These are phyloP conservation scores for Musa troglodytarum DNA, from an alignment of 176 grass and related monocot genomes.

Conservation along the genomic window DNA sequence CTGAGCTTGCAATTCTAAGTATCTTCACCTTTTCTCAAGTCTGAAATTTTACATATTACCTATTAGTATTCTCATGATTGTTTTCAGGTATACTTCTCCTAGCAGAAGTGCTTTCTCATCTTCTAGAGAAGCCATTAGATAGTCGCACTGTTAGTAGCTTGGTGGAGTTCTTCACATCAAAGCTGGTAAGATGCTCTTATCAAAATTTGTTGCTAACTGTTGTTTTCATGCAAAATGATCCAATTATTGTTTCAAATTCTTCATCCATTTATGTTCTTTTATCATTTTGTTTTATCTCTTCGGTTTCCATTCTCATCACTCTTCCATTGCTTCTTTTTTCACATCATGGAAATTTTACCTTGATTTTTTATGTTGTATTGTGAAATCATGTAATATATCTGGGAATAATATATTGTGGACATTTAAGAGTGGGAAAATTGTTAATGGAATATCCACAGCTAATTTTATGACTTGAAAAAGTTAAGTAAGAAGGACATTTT, in stretches of 20 bases:
- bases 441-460: too few relatives aligned
- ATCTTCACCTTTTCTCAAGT: not conserved
- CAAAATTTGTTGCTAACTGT: not conserved
- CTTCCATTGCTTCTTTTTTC: not conserved
- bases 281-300: not conserved
- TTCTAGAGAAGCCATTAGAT: slow-evolving; percentile 58
- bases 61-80: slow-evolving; percentile 15
- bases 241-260: not conserved
- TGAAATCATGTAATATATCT: not conserved
- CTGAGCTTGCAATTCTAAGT: not conserved
- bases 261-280: not conserved
- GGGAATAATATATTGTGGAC: too few relatives aligned
- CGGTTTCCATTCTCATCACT: not conserved
- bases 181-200: slow-evolving; percentile 58
- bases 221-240: not conserved
- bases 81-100: slow-evolving; percentile 62
- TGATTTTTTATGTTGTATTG: not conserved
- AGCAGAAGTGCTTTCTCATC: slow-evolving; percentile 51
- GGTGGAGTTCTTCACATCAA: slow-evolving; percentile 83
- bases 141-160: slow-evolving; percentile 46
- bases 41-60: not conserved
- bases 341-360: not conserved
- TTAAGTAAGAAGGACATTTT: too few relatives aligned
- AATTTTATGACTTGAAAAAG: too few relatives aligned
- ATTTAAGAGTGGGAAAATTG: too few relatives aligned